Evolutionary conservation across 106 monocot genomes (phyloP), one percentile per base, ranked within the genome.

Genomic region (Dendrobium nobile): DNA sequence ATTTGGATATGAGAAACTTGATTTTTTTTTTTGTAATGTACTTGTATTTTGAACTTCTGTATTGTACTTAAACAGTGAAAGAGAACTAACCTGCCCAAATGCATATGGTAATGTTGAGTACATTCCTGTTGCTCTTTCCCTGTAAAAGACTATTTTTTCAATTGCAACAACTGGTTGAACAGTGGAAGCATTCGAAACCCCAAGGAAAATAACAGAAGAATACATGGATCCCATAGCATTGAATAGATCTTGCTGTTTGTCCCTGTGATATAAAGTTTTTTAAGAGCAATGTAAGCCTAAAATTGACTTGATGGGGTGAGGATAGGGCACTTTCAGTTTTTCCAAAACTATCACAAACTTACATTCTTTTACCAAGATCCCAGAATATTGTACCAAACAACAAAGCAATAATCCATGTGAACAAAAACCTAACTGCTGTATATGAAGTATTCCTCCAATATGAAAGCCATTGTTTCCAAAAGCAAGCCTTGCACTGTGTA

Each of bases 401-500:
- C 41, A 92, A 40, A 0, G 90, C 90, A 15, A 85, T 87, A 31
- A 85, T 26, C 17, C 54, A 68, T 22, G 95, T 90, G 77, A 92
- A 90, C 58, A 87, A 80, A 37, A 92, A 54, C 54, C 95, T 75
- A 7, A 86, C 76, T 10, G 86, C 81, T 18, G 77, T 88, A 77
- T 95, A 92, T 16, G 90, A 42, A n/a, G 95, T 84, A 51, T 95
- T 95, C n/a, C 92, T 81, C 95, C 92, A 92, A 75, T 95, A 95
- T 33, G 95, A 95, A 61, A 72, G 24, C 70, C 87, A 75, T 67
- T 95, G 95, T 79, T 95, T 95, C 95, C 95, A 95, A 7, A 95
- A 61, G 79, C 95, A 95, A 47, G 87, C 90, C 72, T 81, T 51
- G 79, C 90, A 95, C 73, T 95, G 95, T 9, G 73, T 81, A 4